Base-by-base conservation (phyloP, 305 asterid species). In the Striga hermonthica region DNA sequence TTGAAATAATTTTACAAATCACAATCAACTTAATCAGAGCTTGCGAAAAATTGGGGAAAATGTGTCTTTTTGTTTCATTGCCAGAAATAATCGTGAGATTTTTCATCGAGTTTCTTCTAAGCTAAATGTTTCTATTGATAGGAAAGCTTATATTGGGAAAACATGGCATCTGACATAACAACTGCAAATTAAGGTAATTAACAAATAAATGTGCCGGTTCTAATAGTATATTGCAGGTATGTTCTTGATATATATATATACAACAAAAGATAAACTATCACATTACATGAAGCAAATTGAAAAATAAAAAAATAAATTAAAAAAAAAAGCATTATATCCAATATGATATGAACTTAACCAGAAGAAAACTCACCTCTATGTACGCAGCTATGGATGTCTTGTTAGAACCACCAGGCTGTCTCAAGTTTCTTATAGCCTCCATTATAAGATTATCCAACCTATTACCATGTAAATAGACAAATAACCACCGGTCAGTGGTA, bases 371-470 rank as follows among this genome's bases (percentile, higher is more conserved):
- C 71, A 93, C 98, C 97, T 93, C 98, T 72, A 93, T 93, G 74
- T 88, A 93, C 65, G 89, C 79, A 71, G 95, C 93, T 61, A 93
- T 90, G 48, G 96, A 79, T 50, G 88, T 79, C 88, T 90, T 93
- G 87, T 78, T 86, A 67, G 95, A 90, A 80, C 97, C 96, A 78
- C 86, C 87, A 65, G 86, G 89, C 76, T 88, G 96, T 83, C 83
- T 86, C 76, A 90, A 73, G 78, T 73, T 84, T 79, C 75, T 88
- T 75, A 93, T 77, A 74, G 98, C 98, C 79, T 93, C 98, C 87
- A 90, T 79, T 36, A 93, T 83, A 72, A 93, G 97, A 80, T 83
- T 83, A 72, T 90, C 98, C 90, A 90, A 75, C 87, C 98, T 93
- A 77, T 14, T 67, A 66, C 57, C 77, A 68, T 55, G 71, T 57